Evolutionary conservation across 1,139 yeast genomes (phyloP).

Genomic region (Pichia sp.): DNA sequence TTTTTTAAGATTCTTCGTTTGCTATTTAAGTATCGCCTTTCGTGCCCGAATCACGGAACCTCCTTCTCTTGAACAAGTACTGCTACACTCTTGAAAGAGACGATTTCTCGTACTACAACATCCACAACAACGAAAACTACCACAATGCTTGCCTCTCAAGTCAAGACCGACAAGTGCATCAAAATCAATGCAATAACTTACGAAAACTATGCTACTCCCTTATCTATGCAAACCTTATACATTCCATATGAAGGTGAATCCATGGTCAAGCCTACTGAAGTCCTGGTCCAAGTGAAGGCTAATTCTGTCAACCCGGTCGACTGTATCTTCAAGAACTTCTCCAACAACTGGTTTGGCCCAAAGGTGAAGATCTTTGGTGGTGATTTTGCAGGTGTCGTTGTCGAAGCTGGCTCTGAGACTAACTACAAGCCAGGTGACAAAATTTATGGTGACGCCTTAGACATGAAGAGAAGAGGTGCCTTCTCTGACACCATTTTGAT

Average conservation of each 20-base stretch:
- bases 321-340: slow-evolving; percentile 31
- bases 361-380: slow-evolving; percentile 44
- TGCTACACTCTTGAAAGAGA: too few species aligned
- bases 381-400: slow-evolving; percentile 62
- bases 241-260: slow-evolving; percentile 7
- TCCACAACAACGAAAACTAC: background rate
- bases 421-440: slow-evolving; percentile 46
- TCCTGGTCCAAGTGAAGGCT: slow-evolving; percentile 52
- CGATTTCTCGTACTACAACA: too few species aligned
- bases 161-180: background rate
- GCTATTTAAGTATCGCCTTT: too few species aligned
- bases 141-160: background rate
- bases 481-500: slow-evolving; percentile 42
- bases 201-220: slow-evolving; percentile 15
- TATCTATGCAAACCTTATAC: slow-evolving; percentile 11
- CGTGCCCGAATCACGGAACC: too few species aligned
- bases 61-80: too few species aligned
- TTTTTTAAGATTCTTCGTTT: too few species aligned
- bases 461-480: slow-evolving; percentile 44
- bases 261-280: slow-evolving; percentile 33
- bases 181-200: slow-evolving; percentile 15
- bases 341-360: slow-evolving; percentile 27
- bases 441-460: slow-evolving; percentile 50
- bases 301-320: slow-evolving; percentile 70
- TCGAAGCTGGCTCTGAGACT: slow-evolving; percentile 46